A percentile compares a stretch with the other conserved stretches of the same genome.
Conservation (phyloP, 1,284 basidiomycete species). For the Sanguinoderma infundibulare region DNA sequence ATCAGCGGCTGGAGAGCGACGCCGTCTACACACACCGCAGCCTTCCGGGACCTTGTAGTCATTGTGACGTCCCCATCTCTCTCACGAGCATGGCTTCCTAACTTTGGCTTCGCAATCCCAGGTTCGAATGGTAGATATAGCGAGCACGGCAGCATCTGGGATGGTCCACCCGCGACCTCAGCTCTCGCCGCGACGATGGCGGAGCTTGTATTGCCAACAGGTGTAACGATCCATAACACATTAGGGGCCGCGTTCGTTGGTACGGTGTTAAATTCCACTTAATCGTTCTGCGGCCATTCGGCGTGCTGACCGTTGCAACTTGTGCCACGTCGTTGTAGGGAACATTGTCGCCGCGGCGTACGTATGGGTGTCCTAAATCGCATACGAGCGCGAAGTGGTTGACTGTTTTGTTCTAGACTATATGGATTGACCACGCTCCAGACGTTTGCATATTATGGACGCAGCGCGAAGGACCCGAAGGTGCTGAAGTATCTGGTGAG, state of each 20-base stretch:
- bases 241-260: slow-evolving; percentile 21
- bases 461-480: slow-evolving; percentile 9
- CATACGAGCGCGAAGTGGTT: not conserved
- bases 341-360: slow-evolving; percentile 6
- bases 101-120: not conserved
- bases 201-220: not conserved
- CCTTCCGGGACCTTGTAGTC: not conserved
- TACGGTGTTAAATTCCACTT: not conserved
- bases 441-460: slow-evolving; percentile 23
- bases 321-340: slow-evolving; percentile 1
- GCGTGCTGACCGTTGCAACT: not conserved
- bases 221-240: not conserved
- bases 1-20: no score
- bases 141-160: not conserved
- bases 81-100: not conserved
- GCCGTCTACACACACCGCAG: not conserved
- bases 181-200: not conserved
- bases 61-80: not conserved
- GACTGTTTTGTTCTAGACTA: slow-evolving; percentile 11
- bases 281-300: not conserved
- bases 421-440: slow-evolving; percentile 28
- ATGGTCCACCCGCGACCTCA: not conserved
- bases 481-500: slow-evolving; percentile 19
- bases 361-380: not conserved
- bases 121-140: not conserved